Percentiles rank a stretch among this genome's conserved stretches.
Evolutionary conservation across 768 basidiomycete genomes (phyloP).

Genomic region (Galerina marginata): DNA sequence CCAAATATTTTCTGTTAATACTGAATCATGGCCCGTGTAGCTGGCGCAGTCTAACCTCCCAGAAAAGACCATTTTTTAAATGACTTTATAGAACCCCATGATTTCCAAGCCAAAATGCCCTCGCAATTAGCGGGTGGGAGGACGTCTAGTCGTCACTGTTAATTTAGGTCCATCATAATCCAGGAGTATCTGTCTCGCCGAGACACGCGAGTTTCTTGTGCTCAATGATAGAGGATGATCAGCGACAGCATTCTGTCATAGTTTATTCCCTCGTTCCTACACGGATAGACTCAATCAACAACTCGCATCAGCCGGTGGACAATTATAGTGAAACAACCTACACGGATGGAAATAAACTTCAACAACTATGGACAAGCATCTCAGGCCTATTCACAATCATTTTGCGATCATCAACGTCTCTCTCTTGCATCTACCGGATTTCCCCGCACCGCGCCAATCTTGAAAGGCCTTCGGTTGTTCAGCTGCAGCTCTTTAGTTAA

Average conservation of each 20-base stretch:
- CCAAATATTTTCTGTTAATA: too few species aligned
- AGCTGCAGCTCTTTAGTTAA: too few species aligned
- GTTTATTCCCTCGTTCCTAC: background rate
- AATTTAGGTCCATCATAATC: background rate
- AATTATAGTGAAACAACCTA: background rate
- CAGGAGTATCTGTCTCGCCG: background rate
- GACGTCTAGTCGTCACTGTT: background rate
- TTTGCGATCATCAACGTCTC: too few species aligned
- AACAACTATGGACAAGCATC: too few species aligned
- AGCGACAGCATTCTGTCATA: background rate
- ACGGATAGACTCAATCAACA: background rate
- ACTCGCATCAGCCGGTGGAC: background rate
- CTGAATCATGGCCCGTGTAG: too few species aligned
- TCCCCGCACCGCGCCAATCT: too few species aligned
- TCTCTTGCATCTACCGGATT: too few species aligned
- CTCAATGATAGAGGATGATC: background rate
- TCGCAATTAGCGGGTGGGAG: background rate
- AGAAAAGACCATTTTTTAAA: background rate
- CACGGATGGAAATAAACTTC: too few species aligned
- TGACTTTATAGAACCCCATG: background rate
- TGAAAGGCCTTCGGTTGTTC: too few species aligned
- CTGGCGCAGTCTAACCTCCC: too few species aligned
- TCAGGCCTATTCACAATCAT: too few species aligned
- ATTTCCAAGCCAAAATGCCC: background rate
- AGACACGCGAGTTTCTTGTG: background rate